Conservation (phyloP, 1,284 basidiomycete species). For the Cerrena zonata region DNA sequence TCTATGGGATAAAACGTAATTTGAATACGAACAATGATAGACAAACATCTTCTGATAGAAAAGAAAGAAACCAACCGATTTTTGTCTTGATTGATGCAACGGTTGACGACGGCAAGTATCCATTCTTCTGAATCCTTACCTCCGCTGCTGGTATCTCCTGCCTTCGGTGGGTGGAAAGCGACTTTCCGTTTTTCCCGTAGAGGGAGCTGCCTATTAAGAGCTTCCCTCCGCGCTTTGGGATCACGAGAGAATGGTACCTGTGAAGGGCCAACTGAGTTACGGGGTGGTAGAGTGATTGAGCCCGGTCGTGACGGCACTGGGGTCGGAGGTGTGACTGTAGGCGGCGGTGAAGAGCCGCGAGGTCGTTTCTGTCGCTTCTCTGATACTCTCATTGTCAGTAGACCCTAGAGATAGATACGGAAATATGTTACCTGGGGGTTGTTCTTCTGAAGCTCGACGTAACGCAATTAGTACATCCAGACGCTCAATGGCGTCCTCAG, state of each 20-base stretch:
- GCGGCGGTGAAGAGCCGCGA: conserved; percentile 55
- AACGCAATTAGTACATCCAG: conserved; percentile 65
- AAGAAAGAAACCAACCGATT: conserved; percentile 40
- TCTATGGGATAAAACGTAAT: conserved; percentile 29
- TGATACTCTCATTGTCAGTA: conserved; percentile 16
- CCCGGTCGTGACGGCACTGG: conserved; percentile 34
- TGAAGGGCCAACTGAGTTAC: conserved; percentile 55
- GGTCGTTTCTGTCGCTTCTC: conserved; percentile 75
- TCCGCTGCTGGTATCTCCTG: conserved; percentile 33
- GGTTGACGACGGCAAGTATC: conserved; percentile 73
- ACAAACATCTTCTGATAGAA: neutral
- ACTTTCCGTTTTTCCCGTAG: conserved; percentile 69
- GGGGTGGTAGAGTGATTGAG: conserved; percentile 49
- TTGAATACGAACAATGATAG: neutral
- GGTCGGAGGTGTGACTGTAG: conserved; percentile 35
- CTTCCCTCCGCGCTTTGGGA: conserved; percentile 58
- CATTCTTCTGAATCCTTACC: conserved; percentile 65
- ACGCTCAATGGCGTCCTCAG: conserved; percentile 65
- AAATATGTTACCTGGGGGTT: conserved; percentile 43
- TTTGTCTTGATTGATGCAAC: conserved; percentile 63
- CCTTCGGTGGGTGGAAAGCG: conserved; percentile 69
- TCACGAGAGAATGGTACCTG: conserved; percentile 56
- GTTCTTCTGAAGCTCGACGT: conserved; percentile 59
- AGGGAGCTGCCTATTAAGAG: conserved; percentile 54
- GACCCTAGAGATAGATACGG: neutral